Evolutionary conservation across 2,329 filamentous ascomycete species (phyloP).

Genomic region (Colletotrichum euphorbiae): DNA sequence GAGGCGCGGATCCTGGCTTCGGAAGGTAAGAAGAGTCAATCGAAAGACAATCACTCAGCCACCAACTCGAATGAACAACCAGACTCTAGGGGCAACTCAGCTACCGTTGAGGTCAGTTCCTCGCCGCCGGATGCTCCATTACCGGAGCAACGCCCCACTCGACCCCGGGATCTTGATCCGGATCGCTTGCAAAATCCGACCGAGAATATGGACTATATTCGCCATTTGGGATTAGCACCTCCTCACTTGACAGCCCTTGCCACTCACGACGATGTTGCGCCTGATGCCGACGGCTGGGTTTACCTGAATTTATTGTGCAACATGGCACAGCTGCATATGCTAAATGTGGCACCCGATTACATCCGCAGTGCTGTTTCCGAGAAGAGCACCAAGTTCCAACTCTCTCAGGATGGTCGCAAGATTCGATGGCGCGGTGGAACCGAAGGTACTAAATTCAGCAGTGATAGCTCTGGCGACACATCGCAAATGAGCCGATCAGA

Average conservation of each 20-base stretch:
- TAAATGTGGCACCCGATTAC: conserved; percentile 84
- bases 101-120: conserved; percentile 50
- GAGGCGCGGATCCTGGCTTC: conserved; percentile 61
- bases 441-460: conserved; percentile 73
- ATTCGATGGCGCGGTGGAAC: conserved; percentile 81
- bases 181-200: conserved; percentile 79
- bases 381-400: conserved; percentile 79
- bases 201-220: conserved; percentile 85
- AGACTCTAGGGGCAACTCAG: conserved; percentile 55
- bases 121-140: conserved; percentile 55
- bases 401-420: conserved; percentile 82
- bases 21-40: conserved; percentile 54
- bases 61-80: conserved; percentile 63
- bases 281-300: conserved; percentile 80
- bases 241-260: conserved; percentile 57
- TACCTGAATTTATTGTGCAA: conserved; percentile 85
- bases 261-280: conserved; percentile 59
- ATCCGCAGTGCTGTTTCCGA: conserved; percentile 78
- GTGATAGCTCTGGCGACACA: conserved; percentile 67
- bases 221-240: conserved; percentile 76
- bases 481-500: conserved; percentile 61
- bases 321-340: conserved; percentile 85
- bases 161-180: conserved; percentile 81
- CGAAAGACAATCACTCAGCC: conserved; percentile 57
- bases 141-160: conserved; percentile 80